These are phyloP conservation scores for Laguncularia racemosa DNA, from an alignment of 345 rosid species.

Conservation along the genomic window DNA sequence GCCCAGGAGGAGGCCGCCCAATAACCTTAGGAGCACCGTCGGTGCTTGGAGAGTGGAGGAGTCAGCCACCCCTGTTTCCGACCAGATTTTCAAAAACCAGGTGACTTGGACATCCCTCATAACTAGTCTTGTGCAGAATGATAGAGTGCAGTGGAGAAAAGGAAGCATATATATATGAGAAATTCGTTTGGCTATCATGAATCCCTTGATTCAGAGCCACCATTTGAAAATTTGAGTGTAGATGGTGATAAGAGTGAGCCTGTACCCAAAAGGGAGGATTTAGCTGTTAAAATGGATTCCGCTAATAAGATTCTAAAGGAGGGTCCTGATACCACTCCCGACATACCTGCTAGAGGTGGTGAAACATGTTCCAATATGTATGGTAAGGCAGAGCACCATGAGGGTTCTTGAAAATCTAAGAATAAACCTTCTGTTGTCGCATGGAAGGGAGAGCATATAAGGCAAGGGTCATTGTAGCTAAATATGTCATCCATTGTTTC, in stretches of 20 bases:
- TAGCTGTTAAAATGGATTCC: slow-evolving; percentile 23
- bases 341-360: slow-evolving; percentile 24
- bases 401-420: slow-evolving; percentile 18
- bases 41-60: too few species aligned
- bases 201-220: slow-evolving; percentile 84
- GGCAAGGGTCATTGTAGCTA: slow-evolving; percentile 83
- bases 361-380: slow-evolving; percentile 11
- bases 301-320: slow-evolving; percentile 25
- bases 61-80: too few species aligned
- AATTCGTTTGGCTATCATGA: too few species aligned
- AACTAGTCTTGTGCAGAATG: too few species aligned
- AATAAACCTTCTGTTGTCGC: slow-evolving; percentile 8
- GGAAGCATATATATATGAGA: too few species aligned
- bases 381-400: slow-evolving; percentile 16
- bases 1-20: too few species aligned
- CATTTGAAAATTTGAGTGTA: slow-evolving; percentile 53
- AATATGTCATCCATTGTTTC: slow-evolving; percentile 37
- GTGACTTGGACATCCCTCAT: too few species aligned
- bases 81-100: too few species aligned
- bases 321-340: slow-evolving; percentile 13
- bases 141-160: too few species aligned
- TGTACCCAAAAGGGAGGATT: slow-evolving; percentile 31
- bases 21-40: too few species aligned
- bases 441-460: slow-evolving; percentile 40
- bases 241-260: slow-evolving; percentile 30